Conservation (phyloP, 768 basidiomycete species). For the Leccinum arenicola region DNA sequence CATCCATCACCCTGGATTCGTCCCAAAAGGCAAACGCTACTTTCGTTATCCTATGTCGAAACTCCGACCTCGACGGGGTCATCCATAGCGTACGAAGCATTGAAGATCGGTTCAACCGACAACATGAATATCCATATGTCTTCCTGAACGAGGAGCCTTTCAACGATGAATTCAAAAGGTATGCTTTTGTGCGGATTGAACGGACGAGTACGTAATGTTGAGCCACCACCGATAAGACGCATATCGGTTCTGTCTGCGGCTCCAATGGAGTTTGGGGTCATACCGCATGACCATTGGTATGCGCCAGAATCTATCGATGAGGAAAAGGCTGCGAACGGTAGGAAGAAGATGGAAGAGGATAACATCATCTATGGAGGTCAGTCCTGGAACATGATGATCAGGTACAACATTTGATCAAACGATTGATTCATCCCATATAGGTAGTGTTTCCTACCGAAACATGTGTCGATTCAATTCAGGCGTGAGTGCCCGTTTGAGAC, state of each 20-base stretch:
- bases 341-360: conserved; percentile 49
- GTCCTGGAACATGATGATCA: conserved; percentile 9
- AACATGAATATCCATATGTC: conserved; percentile 57
- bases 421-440: not conserved
- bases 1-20: not conserved
- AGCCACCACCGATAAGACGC: conserved; percentile 25
- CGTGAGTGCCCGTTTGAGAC: conserved; percentile 33
- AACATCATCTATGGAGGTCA: conserved; percentile 49
- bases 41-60: conserved; percentile 55
- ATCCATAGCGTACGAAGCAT: conserved; percentile 49
- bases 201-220: conserved; percentile 6
- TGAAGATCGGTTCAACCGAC: conserved; percentile 59
- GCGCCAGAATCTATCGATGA: conserved; percentile 77
- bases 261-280: conserved; percentile 53
- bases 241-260: conserved; percentile 39
- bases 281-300: conserved; percentile 63
- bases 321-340: conserved; percentile 47
- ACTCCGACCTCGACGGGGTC: conserved; percentile 44
- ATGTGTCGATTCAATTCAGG: conserved; percentile 80
- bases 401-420: not conserved
- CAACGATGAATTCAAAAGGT: conserved; percentile 49
- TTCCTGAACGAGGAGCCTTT: conserved; percentile 67
- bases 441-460: conserved; percentile 49
- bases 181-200: not conserved
- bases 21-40: conserved; percentile 50